phyloP scores from a whole-genome alignment of 208 protist genomes.

The Acanthamoeba culbertsoni region DNA sequence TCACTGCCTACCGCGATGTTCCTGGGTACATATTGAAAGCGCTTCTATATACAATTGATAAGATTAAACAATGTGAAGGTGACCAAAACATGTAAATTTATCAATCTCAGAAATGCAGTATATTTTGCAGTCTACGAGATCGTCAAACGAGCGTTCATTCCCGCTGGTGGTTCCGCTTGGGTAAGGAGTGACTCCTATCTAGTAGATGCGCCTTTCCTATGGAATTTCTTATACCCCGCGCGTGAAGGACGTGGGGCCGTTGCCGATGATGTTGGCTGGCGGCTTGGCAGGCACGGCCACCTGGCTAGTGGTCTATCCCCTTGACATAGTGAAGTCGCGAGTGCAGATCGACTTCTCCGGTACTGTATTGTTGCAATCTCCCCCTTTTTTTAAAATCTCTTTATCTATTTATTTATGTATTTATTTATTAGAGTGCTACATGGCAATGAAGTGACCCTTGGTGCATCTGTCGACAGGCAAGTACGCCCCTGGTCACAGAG shows the following conservation, averaged over 20 bases:
- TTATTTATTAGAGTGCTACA: too few relatives aligned
- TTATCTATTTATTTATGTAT: too few relatives aligned
- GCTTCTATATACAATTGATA: not conserved
- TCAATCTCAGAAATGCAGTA: not conserved
- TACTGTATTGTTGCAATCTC: too few relatives aligned
- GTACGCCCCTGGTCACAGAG: not conserved
- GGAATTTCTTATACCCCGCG: too few relatives aligned
- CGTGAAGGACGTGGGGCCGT: not conserved
- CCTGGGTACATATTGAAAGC: not conserved
- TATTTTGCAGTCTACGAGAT: slow-evolving; percentile 20
- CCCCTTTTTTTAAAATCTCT: not conserved
- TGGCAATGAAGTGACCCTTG: too few relatives aligned
- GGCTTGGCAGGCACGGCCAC: not conserved
- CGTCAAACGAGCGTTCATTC: slow-evolving; percentile 6
- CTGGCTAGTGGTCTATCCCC: not conserved
- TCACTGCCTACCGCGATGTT: not conserved
- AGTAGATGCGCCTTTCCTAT: too few relatives aligned
- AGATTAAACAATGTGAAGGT: not conserved
- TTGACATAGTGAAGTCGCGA: slow-evolving; percentile 31
- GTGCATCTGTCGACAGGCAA: too few relatives aligned
- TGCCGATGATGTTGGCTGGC: not conserved
- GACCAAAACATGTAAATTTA: not conserved
- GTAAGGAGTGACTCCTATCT: not conserved
- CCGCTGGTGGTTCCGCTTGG: not conserved
- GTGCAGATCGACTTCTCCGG: not conserved